phyloP scores from a whole-genome alignment of 169 alveolate genomes.

The Amoebophrya sp. region DNA sequence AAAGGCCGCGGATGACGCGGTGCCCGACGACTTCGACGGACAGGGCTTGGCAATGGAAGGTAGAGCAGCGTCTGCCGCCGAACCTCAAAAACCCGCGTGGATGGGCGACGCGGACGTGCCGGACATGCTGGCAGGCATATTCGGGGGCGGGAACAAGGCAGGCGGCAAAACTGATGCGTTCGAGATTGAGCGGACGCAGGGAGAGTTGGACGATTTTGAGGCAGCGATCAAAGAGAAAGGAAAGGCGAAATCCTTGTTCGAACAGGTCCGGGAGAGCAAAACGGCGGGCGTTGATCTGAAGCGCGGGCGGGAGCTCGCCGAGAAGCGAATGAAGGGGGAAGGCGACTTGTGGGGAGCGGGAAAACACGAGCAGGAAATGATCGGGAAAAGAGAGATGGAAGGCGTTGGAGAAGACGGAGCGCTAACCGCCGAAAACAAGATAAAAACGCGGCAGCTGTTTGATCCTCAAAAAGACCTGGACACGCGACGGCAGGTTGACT shows the following conservation, averaged over 20 bases:
- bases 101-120: too few relatives aligned
- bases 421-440: too few relatives aligned
- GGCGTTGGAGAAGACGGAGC: too few relatives aligned
- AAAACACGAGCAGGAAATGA: too few relatives aligned
- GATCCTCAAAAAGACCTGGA: neutral
- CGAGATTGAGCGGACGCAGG: neutral
- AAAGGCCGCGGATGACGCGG: too few relatives aligned
- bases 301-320: neutral
- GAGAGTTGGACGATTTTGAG: neutral
- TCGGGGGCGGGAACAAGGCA: neutral
- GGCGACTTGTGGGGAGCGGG: too few relatives aligned
- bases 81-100: too few relatives aligned
- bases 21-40: too few relatives aligned
- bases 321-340: neutral
- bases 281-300: neutral
- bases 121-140: neutral
- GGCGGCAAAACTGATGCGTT: neutral
- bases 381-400: too few relatives aligned
- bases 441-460: neutral
- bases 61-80: too few relatives aligned
- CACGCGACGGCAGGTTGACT: neutral
- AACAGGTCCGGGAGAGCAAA: neutral
- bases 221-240: neutral
- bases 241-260: neutral
- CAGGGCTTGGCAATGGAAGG: too few relatives aligned